Base-by-base conservation (phyloP, 257 asterid species). In the Ophiorrhiza pumila region DNA sequence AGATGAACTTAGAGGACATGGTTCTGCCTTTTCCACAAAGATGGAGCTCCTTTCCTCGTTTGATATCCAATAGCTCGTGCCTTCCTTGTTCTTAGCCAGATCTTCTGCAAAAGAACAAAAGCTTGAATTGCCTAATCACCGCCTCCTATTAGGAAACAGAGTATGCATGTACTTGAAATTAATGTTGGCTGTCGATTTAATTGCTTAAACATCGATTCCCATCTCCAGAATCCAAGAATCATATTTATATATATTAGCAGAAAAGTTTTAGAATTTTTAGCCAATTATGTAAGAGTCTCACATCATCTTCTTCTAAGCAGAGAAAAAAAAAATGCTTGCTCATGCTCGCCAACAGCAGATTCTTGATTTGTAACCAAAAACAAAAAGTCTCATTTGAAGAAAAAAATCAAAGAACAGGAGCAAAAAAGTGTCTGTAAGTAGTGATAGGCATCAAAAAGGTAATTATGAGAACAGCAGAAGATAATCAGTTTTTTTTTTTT, bases 1-100 rank as follows among this genome's bases (percentile, higher is more conserved):
- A 52, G 90, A 83, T 39, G 88, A 83, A 76, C 88, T 81, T 31
- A 86, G 80, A 20, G 88, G 87, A 63, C 84, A 81, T 31, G 88
- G 86, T 63, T 74, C 84, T 0, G 73, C 49, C 69, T 59, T 73
- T 60, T 82, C 85, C 71, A 71, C 81, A 65, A 83, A 81, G 64
- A 47, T 66, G 23, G 88, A 63, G 35, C 49, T 71, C 42, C 69
- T 68, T 64, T 72, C 81, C 74, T 64, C 78, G 72, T 74, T 66
- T 31, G 70, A 53, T 66, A 63, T 45, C 47, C 67, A 46, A 65
- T 67, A 74, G 63, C 72, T 56, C 57, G 23, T 74, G 27, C 50
- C 82, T 74, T 80, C 80, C 76, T 29, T 70, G 58, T 71, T 69
- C 73, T 74, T 80, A 18, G 37, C 60, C 80, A 52, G 32, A 18